A percentile compares a stretch with the other conserved stretches of the same genome.
Conservation (phyloP, 148 eudicot genomes). For the Rhododendron simsii region DNA sequence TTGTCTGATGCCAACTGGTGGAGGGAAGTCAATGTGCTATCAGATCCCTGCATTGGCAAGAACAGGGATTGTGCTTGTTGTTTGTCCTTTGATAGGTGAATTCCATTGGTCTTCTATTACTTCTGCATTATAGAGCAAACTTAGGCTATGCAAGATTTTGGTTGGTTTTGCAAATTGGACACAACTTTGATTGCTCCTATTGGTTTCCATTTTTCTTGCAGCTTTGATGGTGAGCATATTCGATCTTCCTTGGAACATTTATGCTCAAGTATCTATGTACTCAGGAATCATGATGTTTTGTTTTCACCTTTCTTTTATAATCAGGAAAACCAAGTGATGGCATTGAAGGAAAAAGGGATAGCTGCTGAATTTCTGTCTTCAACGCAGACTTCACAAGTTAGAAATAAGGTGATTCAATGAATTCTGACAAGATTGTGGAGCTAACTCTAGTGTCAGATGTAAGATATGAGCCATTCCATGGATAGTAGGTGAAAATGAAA, state of each 20-base stretch:
- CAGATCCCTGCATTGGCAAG: slow-evolving; percentile 85
- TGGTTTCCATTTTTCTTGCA: slow-evolving; percentile 20
- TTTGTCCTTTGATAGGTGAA: slow-evolving; percentile 91
- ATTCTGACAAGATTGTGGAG: neutral
- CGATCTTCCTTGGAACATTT: neutral
- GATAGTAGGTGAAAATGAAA: neutral
- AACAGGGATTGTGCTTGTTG: slow-evolving; percentile 88
- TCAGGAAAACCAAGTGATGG: slow-evolving; percentile 94
- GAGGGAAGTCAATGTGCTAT: slow-evolving; percentile 94
- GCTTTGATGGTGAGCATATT: slow-evolving; percentile 56
- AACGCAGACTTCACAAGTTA: slow-evolving; percentile 66
- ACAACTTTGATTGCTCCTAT: slow-evolving; percentile 17
- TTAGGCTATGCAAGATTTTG: slow-evolving; percentile 36
- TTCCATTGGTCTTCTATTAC: slow-evolving; percentile 34
- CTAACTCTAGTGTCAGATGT: neutral
- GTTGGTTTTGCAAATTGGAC: slow-evolving; percentile 40
- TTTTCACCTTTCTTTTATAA: neutral
- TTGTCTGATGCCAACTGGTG: slow-evolving; percentile 98
- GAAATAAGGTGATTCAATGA: slow-evolving; percentile 51
- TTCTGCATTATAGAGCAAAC: slow-evolving; percentile 11
- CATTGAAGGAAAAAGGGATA: slow-evolving; percentile 73
- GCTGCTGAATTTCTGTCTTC: slow-evolving; percentile 91
- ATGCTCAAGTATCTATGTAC: neutral
- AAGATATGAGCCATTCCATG: neutral
- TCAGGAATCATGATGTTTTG: neutral